Base-by-base conservation (phyloP, 1,139 yeast genomes). In the Hansenula lynferdii region DNA sequence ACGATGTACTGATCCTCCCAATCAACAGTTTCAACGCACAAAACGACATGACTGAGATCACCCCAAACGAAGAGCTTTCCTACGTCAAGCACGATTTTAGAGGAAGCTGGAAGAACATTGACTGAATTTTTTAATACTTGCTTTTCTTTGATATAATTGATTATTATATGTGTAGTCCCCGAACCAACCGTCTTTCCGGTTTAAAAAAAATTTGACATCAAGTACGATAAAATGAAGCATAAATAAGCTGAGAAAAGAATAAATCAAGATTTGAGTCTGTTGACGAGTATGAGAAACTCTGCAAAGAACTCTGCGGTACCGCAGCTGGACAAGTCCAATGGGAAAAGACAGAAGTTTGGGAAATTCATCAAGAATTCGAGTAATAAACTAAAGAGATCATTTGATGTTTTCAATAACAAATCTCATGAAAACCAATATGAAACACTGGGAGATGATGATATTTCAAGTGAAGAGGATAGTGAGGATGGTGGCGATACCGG, bases 1-100 rank as follows among this genome's bases (percentile, higher is more conserved):
- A 81, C 44, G 90, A 82, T 57, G 77, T 83, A 1, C 54, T 79
- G 49, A 69, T 84, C 0, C 61, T 84, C 36, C 94, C 92, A 12
- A 80, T 82, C 29, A 80, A 87, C 3, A 70, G 81, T 21, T 83
- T 84, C 50, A 77, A 85, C 45, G 92, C 92, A 0, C 85, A 75
- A 45, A 83, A 79, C 11, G 76, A 76, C 7, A 87, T 79, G 45
- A 77, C 80, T 85, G 87, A 85, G 5, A 68, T 86, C 6, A 62
- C 69, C 34, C 60, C 62, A 4, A 50, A 55, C 10, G 74, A 80
- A 50, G 65, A 66, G 6, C 57, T 77, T 65, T 87, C 87, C 1
- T 78, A 77, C 49, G 85, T 77, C 3, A 69, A 76, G 43, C 94
- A 84, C 56, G 69, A 71, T 67, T 84, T 84, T 54, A 73, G 71